Percentiles rank a stretch among this genome's conserved stretches.
phyloP scores from a whole-genome alignment of 306 rosid species.

The Lagenaria siceraria region DNA sequence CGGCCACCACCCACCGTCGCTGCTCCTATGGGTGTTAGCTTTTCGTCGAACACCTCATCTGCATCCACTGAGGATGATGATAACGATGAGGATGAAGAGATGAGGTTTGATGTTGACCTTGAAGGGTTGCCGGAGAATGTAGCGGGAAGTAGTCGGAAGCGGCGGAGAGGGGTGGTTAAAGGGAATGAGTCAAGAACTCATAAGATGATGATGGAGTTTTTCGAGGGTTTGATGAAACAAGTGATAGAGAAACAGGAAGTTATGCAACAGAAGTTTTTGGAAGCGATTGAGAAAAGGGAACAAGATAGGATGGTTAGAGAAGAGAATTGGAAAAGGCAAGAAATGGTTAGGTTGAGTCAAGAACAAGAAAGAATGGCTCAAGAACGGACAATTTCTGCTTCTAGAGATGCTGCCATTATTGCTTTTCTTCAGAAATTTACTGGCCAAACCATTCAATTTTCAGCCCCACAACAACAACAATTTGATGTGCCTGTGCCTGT shows the following conservation, averaged over 20 bases:
- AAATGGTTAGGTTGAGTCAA: constrained; percentile 19
- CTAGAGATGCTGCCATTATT: constrained; percentile 34
- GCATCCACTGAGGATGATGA: constrained; percentile 17
- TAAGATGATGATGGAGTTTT: constrained; percentile 33
- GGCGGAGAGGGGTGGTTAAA: constrained; percentile 10
- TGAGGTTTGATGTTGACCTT: constrained; percentile 7
- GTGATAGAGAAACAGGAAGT: constrained; percentile 35
- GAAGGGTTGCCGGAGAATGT: constrained; percentile 7
- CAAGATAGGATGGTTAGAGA: constrained; percentile 30
- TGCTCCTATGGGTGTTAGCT: constrained; percentile 3
- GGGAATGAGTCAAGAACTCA: background rate
- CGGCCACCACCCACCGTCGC: background rate
- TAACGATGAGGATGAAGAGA: constrained; percentile 12
- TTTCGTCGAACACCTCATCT: constrained; percentile 32
- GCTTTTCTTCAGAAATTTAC: constrained; percentile 34
- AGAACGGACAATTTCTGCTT: constrained; percentile 25
- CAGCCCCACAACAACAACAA: background rate
- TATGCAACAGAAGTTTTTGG: constrained; percentile 38
- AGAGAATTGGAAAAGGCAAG: constrained; percentile 38
- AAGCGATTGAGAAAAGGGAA: constrained; percentile 33
- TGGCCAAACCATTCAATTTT: constrained; percentile 23
- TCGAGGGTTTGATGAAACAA: constrained; percentile 32
- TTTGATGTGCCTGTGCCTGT: background rate
- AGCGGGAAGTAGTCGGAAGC: constrained; percentile 22
- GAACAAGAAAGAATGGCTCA: constrained; percentile 30